phyloP scores from a whole-genome alignment of 176 grass and related monocot species.

The Zea luxurians region DNA sequence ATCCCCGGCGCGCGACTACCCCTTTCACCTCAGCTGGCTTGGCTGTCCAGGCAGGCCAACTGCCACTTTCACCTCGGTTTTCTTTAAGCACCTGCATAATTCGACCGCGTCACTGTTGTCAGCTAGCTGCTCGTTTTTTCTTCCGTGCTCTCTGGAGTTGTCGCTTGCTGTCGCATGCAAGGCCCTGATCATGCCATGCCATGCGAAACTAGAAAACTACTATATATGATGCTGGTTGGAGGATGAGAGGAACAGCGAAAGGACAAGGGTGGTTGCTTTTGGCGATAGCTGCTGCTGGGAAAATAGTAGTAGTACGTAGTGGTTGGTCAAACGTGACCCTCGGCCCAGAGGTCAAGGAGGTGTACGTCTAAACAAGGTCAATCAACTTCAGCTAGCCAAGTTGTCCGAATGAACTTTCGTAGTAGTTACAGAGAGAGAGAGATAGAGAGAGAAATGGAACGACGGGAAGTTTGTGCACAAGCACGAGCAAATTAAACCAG shows the following conservation, averaged over 20 bases:
- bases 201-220: too few relatives aligned
- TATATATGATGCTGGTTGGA: constrained; percentile 35
- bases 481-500: background rate
- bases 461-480: background rate
- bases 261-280: constrained; percentile 44
- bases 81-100: too few relatives aligned
- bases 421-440: background rate
- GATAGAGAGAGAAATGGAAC: background rate
- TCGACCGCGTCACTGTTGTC: constrained; percentile 8
- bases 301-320: background rate
- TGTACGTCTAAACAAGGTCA: constrained; percentile 15
- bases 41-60: constrained; percentile 36
- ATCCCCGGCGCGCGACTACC: background rate
- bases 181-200: background rate
- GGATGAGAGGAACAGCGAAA: constrained; percentile 25
- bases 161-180: constrained; percentile 26
- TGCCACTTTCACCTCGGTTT: constrained; percentile 42
- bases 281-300: background rate
- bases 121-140: background rate
- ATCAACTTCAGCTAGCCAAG: constrained; percentile 25
- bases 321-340: constrained; percentile 44
- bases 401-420: background rate
- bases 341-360: constrained; percentile 33
- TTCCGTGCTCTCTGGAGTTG: background rate
- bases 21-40: background rate